These are phyloP conservation scores for Ulota crispa DNA, from an alignment of 225 moss, liverwort and hornwort species.

Conservation along the genomic window DNA sequence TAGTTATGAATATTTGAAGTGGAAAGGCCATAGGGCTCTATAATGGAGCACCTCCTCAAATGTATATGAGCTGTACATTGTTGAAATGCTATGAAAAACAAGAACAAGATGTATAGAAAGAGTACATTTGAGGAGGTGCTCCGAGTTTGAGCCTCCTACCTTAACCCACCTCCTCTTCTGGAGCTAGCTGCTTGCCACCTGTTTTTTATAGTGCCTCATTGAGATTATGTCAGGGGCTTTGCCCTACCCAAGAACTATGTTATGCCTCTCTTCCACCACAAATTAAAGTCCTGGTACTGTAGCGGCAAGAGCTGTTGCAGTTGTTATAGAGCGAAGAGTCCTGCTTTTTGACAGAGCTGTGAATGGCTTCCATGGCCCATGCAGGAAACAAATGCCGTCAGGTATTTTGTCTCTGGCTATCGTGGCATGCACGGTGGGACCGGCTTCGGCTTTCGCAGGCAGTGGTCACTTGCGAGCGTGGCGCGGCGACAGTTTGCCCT, in stretches of 20 bases:
- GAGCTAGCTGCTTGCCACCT: no score
- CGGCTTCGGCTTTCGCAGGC: slow-evolving; percentile 35
- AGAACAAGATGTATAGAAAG: no score
- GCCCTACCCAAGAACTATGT: background rate
- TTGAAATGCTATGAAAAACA: no score
- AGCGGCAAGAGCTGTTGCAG: background rate
- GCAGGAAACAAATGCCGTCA: slow-evolving; percentile 31
- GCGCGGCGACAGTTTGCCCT: slow-evolving; percentile 28
- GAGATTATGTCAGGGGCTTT: background rate
- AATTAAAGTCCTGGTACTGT: background rate
- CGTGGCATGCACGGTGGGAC: slow-evolving; percentile 32
- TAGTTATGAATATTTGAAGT: no score
- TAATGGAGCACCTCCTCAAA: no score
- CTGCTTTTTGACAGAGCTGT: background rate
- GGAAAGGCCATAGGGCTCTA: no score
- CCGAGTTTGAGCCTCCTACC: no score
- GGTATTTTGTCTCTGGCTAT: slow-evolving; percentile 25
- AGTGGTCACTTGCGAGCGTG: slow-evolving; percentile 30
- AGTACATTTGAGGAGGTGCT: no score
- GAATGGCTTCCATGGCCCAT: background rate
- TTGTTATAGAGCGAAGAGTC: background rate
- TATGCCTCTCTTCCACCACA: no score
- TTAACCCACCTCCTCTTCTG: no score
- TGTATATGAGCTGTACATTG: no score
- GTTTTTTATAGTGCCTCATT: no score